Conservation (phyloP, 1,284 basidiomycete genomes). For the Ceratorhiza oryzae-sativae region DNA sequence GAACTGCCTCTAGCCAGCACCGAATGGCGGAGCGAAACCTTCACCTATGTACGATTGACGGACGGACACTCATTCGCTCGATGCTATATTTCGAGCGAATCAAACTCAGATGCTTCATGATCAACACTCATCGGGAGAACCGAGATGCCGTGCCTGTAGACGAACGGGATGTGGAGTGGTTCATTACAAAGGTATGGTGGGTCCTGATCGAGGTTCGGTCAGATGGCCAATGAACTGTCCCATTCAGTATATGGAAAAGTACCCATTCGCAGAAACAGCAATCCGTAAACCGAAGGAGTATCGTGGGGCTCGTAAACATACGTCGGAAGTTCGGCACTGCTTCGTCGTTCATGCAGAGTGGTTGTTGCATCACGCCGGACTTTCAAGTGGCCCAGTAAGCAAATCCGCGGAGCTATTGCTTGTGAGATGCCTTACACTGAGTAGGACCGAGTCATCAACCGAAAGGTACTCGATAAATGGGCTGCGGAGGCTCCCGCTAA, state of each 20-base stretch:
- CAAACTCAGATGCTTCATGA: conserved; percentile 24
- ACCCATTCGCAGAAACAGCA: not conserved
- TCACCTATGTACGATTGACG: conserved; percentile 5
- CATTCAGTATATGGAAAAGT: conserved; percentile 2
- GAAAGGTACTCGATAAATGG: not conserved
- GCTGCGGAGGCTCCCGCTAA: not conserved
- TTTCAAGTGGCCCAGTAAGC: conserved; percentile 2
- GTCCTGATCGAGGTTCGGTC: no score
- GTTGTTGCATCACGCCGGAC: not conserved
- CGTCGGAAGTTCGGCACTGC: conserved; percentile 21
- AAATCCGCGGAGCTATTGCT: not conserved
- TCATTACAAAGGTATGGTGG: conserved; percentile 7
- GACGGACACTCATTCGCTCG: not conserved
- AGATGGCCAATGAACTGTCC: no score
- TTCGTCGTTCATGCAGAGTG: conserved; percentile 36
- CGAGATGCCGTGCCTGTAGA: not conserved
- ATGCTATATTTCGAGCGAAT: conserved; percentile 34
- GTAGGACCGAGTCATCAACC: conserved; percentile 5
- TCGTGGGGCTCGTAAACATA: conserved; percentile 27
- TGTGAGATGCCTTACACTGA: not conserved
- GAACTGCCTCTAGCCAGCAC: not conserved
- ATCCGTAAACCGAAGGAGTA: conserved; percentile 1
- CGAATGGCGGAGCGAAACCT: conserved; percentile 14
- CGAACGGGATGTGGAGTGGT: conserved; percentile 17
- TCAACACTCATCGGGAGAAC: not conserved